These are phyloP conservation scores for Limonium bicolor DNA, from an alignment of 148 eudicot species.

Conservation along the genomic window DNA sequence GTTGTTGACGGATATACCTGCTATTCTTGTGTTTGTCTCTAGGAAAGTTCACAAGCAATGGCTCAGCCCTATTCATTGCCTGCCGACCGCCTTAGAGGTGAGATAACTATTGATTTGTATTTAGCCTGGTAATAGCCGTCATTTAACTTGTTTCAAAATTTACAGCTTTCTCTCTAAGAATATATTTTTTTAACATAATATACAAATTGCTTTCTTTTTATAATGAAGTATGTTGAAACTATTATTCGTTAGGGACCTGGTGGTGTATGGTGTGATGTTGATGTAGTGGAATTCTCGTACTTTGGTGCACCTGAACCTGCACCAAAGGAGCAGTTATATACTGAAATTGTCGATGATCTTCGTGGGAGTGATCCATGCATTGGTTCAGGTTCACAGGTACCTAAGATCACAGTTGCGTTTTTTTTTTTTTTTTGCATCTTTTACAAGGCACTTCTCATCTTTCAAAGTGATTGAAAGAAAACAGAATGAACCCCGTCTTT, in stretches of 20 bases:
- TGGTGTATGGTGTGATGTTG: conserved; percentile 97
- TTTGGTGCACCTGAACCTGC: conserved; percentile 97
- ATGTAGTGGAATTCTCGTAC: conserved; percentile 91
- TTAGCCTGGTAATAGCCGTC: too few species aligned
- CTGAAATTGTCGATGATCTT: conserved; percentile 94
- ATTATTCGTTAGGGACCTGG: conserved; percentile 93
- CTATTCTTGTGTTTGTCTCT: conserved; percentile 89
- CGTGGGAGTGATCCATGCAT: conserved; percentile 87
- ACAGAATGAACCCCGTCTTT: not conserved
- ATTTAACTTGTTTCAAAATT: too few species aligned
- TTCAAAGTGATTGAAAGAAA: not conserved
- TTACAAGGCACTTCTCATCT: conserved; percentile 1
- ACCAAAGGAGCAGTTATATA: conserved; percentile 90
- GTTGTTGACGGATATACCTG: conserved; percentile 82
- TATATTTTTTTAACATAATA: too few species aligned
- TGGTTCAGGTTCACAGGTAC: conserved; percentile 98
- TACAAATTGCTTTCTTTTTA: not conserved
- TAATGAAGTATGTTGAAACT: conserved; percentile 1
- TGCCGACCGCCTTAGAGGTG: conserved; percentile 89
- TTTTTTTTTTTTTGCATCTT: not conserved
- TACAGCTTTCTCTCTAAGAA: too few species aligned
- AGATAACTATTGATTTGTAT: too few species aligned
- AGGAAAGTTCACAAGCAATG: conserved; percentile 97
- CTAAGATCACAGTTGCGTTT: not conserved
- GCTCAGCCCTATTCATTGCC: conserved; percentile 82